Conservation (phyloP, 192 early-diverging fungal genomes). For the Phycomyces nitens region DNA sequence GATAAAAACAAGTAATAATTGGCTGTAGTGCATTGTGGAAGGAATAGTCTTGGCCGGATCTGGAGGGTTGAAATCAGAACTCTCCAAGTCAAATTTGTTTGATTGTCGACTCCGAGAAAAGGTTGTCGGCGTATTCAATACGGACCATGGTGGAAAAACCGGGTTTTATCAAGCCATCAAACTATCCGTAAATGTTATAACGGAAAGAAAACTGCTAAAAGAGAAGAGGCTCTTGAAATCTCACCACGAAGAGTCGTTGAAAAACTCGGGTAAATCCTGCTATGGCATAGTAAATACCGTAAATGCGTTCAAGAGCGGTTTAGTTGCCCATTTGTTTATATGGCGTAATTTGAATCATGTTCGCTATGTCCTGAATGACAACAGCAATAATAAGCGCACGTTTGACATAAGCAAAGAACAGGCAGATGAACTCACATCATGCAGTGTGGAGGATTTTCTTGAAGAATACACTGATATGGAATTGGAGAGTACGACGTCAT, state of each 20-base stretch:
- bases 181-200: constrained; percentile 79
- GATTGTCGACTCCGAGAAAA: constrained; percentile 85
- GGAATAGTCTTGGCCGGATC: constrained; percentile 95
- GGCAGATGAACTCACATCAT: constrained; percentile 73
- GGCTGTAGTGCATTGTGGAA: constrained; percentile 59
- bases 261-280: constrained; percentile 92
- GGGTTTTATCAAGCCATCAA: constrained; percentile 98
- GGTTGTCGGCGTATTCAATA: constrained; percentile 90
- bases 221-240: constrained; percentile 93
- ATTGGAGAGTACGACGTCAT: constrained; percentile 67
- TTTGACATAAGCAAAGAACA: constrained; percentile 81
- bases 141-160: constrained; percentile 97
- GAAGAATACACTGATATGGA: constrained; percentile 67
- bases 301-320: constrained; percentile 90
- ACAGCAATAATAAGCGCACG: constrained; percentile 57
- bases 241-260: constrained; percentile 96
- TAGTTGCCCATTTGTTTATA: constrained; percentile 95
- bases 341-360: constrained; percentile 88
- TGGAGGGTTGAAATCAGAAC: constrained; percentile 96
- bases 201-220: constrained; percentile 97
- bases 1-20: not conserved
- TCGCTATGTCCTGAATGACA: constrained; percentile 76
- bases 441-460: constrained; percentile 38
- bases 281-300: constrained; percentile 95
- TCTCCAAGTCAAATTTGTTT: constrained; percentile 91